Base-by-base conservation (phyloP, 2,329 filamentous ascomycete genomes). In the Trichocomaceae sp. region DNA sequence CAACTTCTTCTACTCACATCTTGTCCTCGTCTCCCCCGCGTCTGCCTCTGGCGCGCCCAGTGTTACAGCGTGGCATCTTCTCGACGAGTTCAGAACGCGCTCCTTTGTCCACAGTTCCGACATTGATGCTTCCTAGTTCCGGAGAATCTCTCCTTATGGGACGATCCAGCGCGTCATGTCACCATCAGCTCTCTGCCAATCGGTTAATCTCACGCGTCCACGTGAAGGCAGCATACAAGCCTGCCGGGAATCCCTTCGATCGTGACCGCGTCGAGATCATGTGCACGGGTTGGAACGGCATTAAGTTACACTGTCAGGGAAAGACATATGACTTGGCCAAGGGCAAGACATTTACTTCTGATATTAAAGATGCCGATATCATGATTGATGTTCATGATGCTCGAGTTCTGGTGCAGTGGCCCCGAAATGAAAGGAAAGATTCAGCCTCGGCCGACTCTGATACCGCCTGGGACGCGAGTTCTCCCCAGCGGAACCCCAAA, bases 351-450 rank as follows among this genome's bases (percentile, higher is more conserved):
- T 97, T 96, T 72, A 87, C 85, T 47, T 95, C 90, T 56, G 89
- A 95, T 72, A 91, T 90, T 29, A 88, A 91, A 67, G 83, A 85
- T 61, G 85, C 85, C 17, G 90, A 95, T 65, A 90, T 99, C 69
- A 95, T 99, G 84, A 77, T 99, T 60, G 91, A 97, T 69, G 90
- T 97, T 42, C 90, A 96, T 65, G 91, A 95, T 68, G 86, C 90
- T 52, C 87, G 93, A 59, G 90, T 97, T 45, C 79, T 96, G 70
- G 77, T 99, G 59, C 83, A 86, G 66, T 97, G 93, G 92, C 93
- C 93, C n/a, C 72, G 72, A 64, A 65, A 66, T 64, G 64, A 82
- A 74, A 71, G 78, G 67, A 73, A 81, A 75, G 70, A 76, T 66
- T 70, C 72, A 66, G 56, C 65, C 72, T 64, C 80, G 23, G 75